These are phyloP conservation scores for Fusarium equiseti DNA, from an alignment of 2,329 filamentous ascomycete species.

Conservation along the genomic window DNA sequence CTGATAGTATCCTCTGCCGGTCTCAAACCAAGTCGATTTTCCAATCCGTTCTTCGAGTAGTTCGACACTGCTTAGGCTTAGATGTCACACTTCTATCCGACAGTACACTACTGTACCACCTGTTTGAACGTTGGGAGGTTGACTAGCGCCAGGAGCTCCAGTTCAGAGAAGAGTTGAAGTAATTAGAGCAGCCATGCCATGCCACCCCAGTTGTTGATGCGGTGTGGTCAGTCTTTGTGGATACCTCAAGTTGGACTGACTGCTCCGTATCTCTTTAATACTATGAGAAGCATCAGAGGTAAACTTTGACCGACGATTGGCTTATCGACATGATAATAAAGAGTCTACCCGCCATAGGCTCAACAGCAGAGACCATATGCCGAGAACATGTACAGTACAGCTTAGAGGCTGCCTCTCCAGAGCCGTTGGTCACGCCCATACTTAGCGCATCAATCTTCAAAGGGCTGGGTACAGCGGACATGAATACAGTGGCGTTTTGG, in stretches of 20 bases:
- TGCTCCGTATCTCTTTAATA: constrained; percentile 20
- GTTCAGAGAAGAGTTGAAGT: constrained; percentile 32
- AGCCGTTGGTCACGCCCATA: neutral
- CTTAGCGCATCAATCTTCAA: constrained; percentile 1
- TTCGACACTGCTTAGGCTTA: constrained; percentile 9
- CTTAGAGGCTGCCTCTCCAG: neutral
- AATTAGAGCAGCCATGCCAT: neutral
- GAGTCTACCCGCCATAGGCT: neutral
- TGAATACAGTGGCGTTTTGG: constrained; percentile 30
- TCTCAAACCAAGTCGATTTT: constrained; percentile 1
- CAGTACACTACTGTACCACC: neutral
- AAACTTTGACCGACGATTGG: constrained; percentile 2
- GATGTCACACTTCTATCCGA: constrained; percentile 23
- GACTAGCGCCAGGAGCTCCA: constrained; percentile 10
- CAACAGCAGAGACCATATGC: neutral
- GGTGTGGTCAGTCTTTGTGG: constrained; percentile 37
- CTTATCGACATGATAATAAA: neutral
- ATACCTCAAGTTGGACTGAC: constrained; percentile 27
- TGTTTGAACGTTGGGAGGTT: constrained; percentile 14
- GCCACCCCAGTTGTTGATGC: constrained; percentile 30
- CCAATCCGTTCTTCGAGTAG: constrained; percentile 11
- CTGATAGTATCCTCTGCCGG: constrained; percentile 12
- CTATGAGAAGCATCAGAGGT: constrained; percentile 12
- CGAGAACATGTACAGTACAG: neutral
- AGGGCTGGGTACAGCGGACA: neutral